Evolutionary conservation across 805 yeast genomes (phyloP).

Genomic region (Lachancea nothofagi): DNA sequence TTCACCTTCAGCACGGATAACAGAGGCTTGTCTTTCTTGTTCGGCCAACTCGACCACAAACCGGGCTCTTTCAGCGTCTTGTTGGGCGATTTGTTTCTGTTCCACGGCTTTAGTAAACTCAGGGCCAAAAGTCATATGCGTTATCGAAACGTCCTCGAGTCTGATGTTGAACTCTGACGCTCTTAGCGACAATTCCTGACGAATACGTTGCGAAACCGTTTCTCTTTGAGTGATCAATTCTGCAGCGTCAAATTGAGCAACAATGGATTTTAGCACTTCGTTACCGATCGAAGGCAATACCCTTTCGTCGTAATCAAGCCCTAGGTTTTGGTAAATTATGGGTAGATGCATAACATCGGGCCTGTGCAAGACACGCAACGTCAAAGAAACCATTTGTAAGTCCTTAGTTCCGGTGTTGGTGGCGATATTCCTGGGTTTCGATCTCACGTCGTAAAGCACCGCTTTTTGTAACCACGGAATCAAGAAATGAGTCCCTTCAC

Average conservation of each 20-base stretch:
- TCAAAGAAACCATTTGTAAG: slow-evolving; percentile 89
- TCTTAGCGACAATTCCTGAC: slow-evolving; percentile 76
- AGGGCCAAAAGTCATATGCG: slow-evolving; percentile 94
- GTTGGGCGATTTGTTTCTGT: slow-evolving; percentile 98
- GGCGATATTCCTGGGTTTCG: slow-evolving; percentile 89
- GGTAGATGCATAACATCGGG: slow-evolving; percentile 86
- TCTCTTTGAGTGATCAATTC: slow-evolving; percentile 97
- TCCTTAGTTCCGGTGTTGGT: slow-evolving; percentile 97
- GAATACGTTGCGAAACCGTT: slow-evolving; percentile 81
- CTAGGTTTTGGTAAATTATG: slow-evolving; percentile 80
- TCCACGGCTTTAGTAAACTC: slow-evolving; percentile 98
- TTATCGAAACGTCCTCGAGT: slow-evolving; percentile 94
- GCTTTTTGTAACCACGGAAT: slow-evolving; percentile 96
- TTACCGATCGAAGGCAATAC: slow-evolving; percentile 90
- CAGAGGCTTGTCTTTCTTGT: slow-evolving; percentile 91
- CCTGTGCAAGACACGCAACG: slow-evolving; percentile 87
- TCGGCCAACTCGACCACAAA: slow-evolving; percentile 93
- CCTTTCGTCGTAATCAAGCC: slow-evolving; percentile 91
- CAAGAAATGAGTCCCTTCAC: slow-evolving; percentile 95
- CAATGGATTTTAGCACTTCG: slow-evolving; percentile 83
- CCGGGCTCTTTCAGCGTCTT: slow-evolving; percentile 96
- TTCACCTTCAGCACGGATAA: slow-evolving; percentile 98
- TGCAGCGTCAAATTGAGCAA: slow-evolving; percentile 93
- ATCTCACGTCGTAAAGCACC: slow-evolving; percentile 83
- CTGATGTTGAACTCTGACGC: slow-evolving; percentile 85